Evolutionary conservation across 1,139 yeast genomes (phyloP).

Genomic region (Blastobotrys persicus): DNA sequence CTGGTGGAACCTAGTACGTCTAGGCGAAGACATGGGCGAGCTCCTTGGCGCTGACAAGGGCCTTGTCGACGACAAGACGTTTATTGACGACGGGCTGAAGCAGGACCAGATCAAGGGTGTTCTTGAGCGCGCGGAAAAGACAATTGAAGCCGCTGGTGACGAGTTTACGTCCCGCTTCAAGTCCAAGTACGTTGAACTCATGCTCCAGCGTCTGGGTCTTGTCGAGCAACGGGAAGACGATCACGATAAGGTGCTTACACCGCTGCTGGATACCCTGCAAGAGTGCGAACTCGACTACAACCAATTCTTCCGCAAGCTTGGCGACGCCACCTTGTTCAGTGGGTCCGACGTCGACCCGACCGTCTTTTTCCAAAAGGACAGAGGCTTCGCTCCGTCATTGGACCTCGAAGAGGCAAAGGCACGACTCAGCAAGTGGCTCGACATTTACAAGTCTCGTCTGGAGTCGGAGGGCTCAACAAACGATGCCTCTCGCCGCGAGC

Average conservation of each 20-base stretch:
- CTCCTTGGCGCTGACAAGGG: conserved; percentile 62
- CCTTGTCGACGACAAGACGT: conserved; percentile 43
- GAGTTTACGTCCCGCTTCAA: conserved; percentile 65
- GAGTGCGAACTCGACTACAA: conserved; percentile 74
- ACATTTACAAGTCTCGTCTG: conserved; percentile 42
- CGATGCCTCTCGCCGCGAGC: conserved; percentile 37
- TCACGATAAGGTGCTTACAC: conserved; percentile 51
- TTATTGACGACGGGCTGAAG: conserved; percentile 35
- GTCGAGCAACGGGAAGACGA: conserved; percentile 41
- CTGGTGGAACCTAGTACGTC: conserved; percentile 89
- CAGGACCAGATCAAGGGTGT: conserved; percentile 53
- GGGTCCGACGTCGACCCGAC: conserved; percentile 29
- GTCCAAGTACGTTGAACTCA: conserved; percentile 54
- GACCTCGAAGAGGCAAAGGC: conserved; percentile 35
- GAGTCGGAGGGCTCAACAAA: conserved; percentile 40
- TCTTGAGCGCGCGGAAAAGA: conserved; percentile 58
- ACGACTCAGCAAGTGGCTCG: conserved; percentile 41
- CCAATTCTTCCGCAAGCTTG: conserved; percentile 66
- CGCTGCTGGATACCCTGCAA: conserved; percentile 61
- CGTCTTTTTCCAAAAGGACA: conserved; percentile 39
- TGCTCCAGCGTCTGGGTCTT: conserved; percentile 71
- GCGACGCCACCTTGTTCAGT: conserved; percentile 39
- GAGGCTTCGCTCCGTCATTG: conserved; percentile 32
- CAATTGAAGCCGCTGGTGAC: conserved; percentile 64
- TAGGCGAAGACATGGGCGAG: conserved; percentile 83